Conservation (phyloP, 2,329 filamentous ascomycete species). For the Aspergillus sp. region DNA sequence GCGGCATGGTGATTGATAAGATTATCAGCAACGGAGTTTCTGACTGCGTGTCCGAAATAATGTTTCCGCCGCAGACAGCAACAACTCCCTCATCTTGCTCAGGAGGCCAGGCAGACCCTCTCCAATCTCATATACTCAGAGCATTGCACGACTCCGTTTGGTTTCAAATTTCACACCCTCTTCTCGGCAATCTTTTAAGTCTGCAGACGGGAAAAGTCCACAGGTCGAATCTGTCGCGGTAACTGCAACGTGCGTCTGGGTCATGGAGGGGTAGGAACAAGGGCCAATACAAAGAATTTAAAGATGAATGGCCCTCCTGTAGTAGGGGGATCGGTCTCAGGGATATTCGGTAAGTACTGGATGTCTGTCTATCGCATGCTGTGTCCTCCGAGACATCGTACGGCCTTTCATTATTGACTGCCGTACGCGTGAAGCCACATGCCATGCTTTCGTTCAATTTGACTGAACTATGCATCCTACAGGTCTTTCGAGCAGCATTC, state of each 20-base stretch:
- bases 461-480: neutral
- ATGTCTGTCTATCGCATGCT: neutral
- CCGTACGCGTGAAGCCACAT: neutral
- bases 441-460: neutral
- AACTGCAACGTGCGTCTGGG: slow-evolving; percentile 1
- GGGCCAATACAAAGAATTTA: slow-evolving; percentile 1
- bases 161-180: no score
- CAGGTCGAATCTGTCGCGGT: neutral
- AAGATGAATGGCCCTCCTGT: slow-evolving; percentile 4
- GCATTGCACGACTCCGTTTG: no score
- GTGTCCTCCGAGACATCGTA: neutral
- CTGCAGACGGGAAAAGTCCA: no score
- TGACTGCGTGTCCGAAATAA: slow-evolving; percentile 9
- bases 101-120: no score
- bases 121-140: no score
- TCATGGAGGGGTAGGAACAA: slow-evolving; percentile 6
- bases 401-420: neutral
- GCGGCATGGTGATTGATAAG: slow-evolving; percentile 13
- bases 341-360: slow-evolving; percentile 4
- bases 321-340: slow-evolving; percentile 2
- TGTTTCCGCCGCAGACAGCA: no score
- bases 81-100: no score
- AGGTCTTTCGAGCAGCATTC: slow-evolving; percentile 15
- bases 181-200: no score
- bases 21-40: slow-evolving; percentile 6